These are phyloP conservation scores for Tolypocladium paradoxum DNA, from an alignment of 2,329 filamentous ascomycete genomes.

Conservation along the genomic window DNA sequence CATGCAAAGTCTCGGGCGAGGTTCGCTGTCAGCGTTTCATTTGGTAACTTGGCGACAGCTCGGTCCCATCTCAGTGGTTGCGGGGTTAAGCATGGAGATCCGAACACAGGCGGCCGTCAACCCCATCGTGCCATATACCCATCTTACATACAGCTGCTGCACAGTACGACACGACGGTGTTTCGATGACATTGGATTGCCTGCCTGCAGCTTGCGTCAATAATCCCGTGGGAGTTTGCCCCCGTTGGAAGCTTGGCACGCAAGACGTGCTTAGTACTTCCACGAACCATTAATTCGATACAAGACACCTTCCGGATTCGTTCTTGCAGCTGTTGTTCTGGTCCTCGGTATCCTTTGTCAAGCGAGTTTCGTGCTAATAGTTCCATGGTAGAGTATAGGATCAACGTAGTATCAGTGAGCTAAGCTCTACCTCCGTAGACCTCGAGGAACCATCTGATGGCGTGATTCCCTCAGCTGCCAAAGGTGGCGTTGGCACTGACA, in stretches of 20 bases:
- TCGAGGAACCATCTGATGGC: not conserved
- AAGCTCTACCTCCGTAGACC: not conserved
- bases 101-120: not conserved
- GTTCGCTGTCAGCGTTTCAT: not conserved
- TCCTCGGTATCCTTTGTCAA: not conserved
- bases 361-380: not conserved
- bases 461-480: not conserved
- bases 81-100: not conserved
- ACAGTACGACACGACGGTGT: not conserved
- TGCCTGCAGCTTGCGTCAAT: not conserved
- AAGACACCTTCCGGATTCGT: not conserved
- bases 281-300: not conserved
- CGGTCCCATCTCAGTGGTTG: not conserved
- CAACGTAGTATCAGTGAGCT: not conserved
- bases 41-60: not conserved
- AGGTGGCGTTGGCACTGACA: not conserved
- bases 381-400: not conserved
- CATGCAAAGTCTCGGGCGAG: not conserved
- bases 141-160: not conserved
- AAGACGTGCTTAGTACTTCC: not conserved
- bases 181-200: not conserved
- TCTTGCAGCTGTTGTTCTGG: not conserved
- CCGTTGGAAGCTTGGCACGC: not conserved
- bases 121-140: not conserved
- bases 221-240: not conserved